Evolutionary conservation across 106 monocot species (phyloP).

Genomic region (Chionographis japonica): DNA sequence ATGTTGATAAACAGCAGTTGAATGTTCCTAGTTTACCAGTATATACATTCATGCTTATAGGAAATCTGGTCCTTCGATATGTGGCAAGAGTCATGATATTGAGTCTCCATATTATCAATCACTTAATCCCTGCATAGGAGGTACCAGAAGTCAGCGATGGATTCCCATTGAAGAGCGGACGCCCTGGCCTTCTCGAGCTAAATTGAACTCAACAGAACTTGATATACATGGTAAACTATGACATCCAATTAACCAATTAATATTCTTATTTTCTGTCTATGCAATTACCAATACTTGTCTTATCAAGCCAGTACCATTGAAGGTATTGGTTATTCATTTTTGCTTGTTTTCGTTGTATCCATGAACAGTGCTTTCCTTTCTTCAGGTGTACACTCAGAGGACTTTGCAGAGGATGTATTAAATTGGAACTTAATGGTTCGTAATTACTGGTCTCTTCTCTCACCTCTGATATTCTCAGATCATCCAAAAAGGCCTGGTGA

Average conservation of each 20-base stretch:
- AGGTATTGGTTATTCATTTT: background rate
- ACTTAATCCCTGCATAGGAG: slow-evolving; percentile 68
- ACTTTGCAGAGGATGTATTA: slow-evolving; percentile 55
- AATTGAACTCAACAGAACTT: slow-evolving; percentile 60
- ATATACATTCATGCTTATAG: slow-evolving; percentile 17
- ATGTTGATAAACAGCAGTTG: background rate
- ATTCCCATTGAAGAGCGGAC: slow-evolving; percentile 64
- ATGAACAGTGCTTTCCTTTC: background rate
- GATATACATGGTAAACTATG: slow-evolving; percentile 55
- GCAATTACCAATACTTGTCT: too few relatives aligned
- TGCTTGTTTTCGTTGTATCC: background rate
- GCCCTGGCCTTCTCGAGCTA: slow-evolving; percentile 64
- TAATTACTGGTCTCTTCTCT: slow-evolving; percentile 94
- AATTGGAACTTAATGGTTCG: slow-evolving; percentile 51
- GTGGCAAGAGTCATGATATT: slow-evolving; percentile 57
- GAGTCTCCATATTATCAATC: slow-evolving; percentile 83
- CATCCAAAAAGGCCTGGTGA: slow-evolving; percentile 98
- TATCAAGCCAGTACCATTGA: too few relatives aligned
- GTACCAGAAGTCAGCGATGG: slow-evolving; percentile 75
- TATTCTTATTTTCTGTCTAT: too few relatives aligned
- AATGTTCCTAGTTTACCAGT: background rate
- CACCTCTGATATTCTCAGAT: slow-evolving; percentile 92
- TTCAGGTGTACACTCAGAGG: slow-evolving; percentile 60
- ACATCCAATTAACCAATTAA: background rate
- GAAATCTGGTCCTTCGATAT: slow-evolving; percentile 66